Evolutionary conservation across 139 green algal species (phyloP).

Genomic region (Bryopsis sp.): DNA sequence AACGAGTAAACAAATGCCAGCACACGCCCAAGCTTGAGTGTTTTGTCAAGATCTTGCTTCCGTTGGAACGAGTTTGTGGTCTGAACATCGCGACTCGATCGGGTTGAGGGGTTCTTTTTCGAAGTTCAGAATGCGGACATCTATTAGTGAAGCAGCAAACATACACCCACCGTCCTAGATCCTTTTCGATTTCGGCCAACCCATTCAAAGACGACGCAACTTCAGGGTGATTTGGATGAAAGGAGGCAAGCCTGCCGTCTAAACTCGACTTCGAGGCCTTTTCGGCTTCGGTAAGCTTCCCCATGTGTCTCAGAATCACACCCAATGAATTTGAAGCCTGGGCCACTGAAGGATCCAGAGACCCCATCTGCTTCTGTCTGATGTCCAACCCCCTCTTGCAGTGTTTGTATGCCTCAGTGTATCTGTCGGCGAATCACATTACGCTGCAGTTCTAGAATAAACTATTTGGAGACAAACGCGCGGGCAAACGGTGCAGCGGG

Average conservation of each 20-base stretch:
- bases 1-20: background rate
- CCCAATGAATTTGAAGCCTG: background rate
- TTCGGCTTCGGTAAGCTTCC: background rate
- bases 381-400: slow-evolving; percentile 5
- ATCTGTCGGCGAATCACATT: background rate
- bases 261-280: background rate
- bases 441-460: background rate
- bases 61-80: background rate
- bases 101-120: background rate
- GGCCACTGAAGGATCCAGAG: background rate
- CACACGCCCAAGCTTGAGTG: background rate
- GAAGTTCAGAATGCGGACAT: background rate
- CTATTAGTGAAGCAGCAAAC: background rate
- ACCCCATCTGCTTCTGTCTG: slow-evolving; percentile 8
- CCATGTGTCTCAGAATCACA: slow-evolving; percentile 2
- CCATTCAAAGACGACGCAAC: slow-evolving; percentile 11
- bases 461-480: too few species aligned
- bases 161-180: background rate
- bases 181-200: slow-evolving; percentile 4
- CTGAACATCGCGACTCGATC: background rate
- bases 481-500: too few species aligned
- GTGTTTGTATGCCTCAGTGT: slow-evolving; percentile 5
- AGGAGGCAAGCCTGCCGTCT: background rate
- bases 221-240: background rate
- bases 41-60: background rate